Evolutionary conservation across 208 protist species (phyloP).

Genomic region (Acanthamoeba healyi): DNA sequence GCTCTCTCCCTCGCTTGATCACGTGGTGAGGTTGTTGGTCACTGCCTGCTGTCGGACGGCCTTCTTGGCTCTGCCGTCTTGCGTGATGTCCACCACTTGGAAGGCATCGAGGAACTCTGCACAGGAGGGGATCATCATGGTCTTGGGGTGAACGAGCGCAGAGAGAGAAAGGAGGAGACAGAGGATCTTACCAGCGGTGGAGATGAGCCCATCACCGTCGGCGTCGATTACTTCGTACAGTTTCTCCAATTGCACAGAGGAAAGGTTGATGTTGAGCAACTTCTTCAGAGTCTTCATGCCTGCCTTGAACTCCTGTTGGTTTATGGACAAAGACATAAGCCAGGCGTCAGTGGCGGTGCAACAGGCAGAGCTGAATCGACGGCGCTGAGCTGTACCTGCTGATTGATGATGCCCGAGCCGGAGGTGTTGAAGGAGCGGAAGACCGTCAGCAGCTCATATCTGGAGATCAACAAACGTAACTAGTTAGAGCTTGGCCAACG

Average conservation of each 20-base stretch:
- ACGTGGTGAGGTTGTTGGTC: no score
- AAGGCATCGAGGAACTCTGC: conserved; percentile 50
- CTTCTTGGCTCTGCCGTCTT: not conserved
- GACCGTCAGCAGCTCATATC: conserved; percentile 32
- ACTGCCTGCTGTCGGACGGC: not conserved
- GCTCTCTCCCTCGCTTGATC: no score
- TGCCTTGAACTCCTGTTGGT: conserved; percentile 50
- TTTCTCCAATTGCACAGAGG: conserved; percentile 47
- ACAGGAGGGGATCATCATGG: not conserved
- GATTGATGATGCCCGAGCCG: conserved; percentile 9
- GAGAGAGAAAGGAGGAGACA: not conserved
- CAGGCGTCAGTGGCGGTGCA: no score
- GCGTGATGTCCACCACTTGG: conserved; percentile 34
- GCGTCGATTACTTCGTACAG: conserved; percentile 52
- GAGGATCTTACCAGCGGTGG: not conserved
- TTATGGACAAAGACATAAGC: no score
- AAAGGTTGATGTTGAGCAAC: conserved; percentile 50
- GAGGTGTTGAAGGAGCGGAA: conserved; percentile 59
- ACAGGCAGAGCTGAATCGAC: not conserved
- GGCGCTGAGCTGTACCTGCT: not conserved
- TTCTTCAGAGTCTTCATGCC: conserved; percentile 57
- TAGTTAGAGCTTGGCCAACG: no score
- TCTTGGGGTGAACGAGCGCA: not conserved
- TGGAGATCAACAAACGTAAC: not conserved
- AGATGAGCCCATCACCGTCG: conserved; percentile 30